Conservation (phyloP, 2,329 filamentous ascomycete species). For the Septoria linicola region DNA sequence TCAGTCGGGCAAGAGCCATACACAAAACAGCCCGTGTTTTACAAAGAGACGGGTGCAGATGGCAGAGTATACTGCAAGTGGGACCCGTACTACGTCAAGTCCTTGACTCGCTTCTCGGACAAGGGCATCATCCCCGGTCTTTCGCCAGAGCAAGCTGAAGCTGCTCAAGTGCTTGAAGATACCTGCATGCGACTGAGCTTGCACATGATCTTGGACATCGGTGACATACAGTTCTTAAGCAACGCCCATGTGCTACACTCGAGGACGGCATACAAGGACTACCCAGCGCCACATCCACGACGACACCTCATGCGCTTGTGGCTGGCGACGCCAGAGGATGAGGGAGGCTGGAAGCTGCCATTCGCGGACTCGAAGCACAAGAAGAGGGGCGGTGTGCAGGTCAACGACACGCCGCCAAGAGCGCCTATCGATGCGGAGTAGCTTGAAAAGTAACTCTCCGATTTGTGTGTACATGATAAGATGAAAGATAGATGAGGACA, state of each 20-base stretch:
- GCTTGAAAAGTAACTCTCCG: too few species aligned
- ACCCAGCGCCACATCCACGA: conserved; percentile 65
- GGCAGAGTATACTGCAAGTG: conserved; percentile 78
- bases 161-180: conserved; percentile 68
- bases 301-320: conserved; percentile 81
- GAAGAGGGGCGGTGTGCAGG: conserved; percentile 87
- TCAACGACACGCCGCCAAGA: conserved; percentile 73
- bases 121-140: conserved; percentile 70
- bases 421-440: conserved; percentile 77
- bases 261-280: conserved; percentile 74
- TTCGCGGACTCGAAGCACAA: conserved; percentile 78
- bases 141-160: conserved; percentile 66
- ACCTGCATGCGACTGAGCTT: conserved; percentile 71
- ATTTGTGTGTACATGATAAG: too few species aligned
- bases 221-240: conserved; percentile 83
- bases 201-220: conserved; percentile 83
- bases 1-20: conserved; percentile 65
- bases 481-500: too few species aligned
- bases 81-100: conserved; percentile 86
- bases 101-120: conserved; percentile 69
- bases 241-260: conserved; percentile 81
- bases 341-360: conserved; percentile 82
- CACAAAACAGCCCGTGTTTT: conserved; percentile 57
- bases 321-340: conserved; percentile 75
- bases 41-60: conserved; percentile 71